Conservation (phyloP, 2,329 filamentous ascomycete species). For the Zalaria sp. region DNA sequence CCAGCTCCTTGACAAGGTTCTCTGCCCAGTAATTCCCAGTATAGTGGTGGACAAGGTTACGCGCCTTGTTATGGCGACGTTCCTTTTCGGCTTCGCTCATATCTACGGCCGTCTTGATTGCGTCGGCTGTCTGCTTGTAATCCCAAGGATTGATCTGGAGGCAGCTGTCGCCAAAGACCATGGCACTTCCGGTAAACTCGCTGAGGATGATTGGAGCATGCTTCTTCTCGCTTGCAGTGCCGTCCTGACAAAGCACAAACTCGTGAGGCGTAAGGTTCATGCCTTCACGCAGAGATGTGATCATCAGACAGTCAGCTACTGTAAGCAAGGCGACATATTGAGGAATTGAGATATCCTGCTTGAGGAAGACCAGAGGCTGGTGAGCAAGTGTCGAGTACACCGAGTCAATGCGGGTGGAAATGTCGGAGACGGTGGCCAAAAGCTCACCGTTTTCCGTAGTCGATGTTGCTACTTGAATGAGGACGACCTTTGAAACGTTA, state of each 20-base stretch:
- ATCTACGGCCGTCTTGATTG: constrained; percentile 70
- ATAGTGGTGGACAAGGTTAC: constrained; percentile 60
- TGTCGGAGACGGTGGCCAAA: constrained; percentile 78
- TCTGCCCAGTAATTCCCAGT: constrained; percentile 78
- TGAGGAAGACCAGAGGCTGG: constrained; percentile 83
- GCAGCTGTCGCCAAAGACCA: constrained; percentile 67
- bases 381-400: constrained; percentile 82
- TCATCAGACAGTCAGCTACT: constrained; percentile 82
- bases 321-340: constrained; percentile 88
- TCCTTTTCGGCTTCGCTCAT: constrained; percentile 65
- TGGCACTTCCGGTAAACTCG: constrained; percentile 87
- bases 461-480: constrained; percentile 89
- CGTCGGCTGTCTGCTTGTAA: constrained; percentile 73
- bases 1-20: constrained; percentile 57
- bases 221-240: constrained; percentile 61
- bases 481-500: constrained; percentile 46
- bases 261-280: constrained; percentile 97
- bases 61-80: constrained; percentile 58
- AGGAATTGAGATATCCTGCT: constrained; percentile 84
- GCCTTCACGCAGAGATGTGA: constrained; percentile 86
- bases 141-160: constrained; percentile 92
- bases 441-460: constrained; percentile 79
- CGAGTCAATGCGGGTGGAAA: constrained; percentile 88
- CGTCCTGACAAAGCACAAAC: constrained; percentile 86
- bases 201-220: constrained; percentile 83